A percentile compares a stretch with the other conserved stretches of the same genome.
These are phyloP conservation scores for Seiridium cupressi DNA, from an alignment of 2,329 filamentous ascomycete genomes.

Conservation along the genomic window DNA sequence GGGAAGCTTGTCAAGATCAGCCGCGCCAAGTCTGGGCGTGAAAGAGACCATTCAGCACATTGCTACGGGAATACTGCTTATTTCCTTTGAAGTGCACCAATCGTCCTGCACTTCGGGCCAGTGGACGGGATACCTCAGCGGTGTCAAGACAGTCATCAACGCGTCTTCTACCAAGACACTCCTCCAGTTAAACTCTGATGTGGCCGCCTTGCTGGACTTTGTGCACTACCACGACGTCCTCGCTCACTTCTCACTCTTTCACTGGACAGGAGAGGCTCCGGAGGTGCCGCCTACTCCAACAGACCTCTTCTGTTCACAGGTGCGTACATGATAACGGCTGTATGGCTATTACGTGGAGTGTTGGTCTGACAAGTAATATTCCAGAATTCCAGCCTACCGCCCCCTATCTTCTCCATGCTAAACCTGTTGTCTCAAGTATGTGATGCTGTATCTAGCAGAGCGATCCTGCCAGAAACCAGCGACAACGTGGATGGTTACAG, in stretches of 20 bases:
- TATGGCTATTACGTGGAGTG: neutral
- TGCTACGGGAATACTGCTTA: slow-evolving; percentile 23
- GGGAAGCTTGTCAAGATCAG: slow-evolving; percentile 10
- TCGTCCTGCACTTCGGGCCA: slow-evolving; percentile 15
- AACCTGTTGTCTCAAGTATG: slow-evolving; percentile 19
- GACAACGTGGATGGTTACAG: slow-evolving; percentile 14
- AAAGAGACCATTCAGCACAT: slow-evolving; percentile 21
- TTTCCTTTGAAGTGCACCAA: slow-evolving; percentile 21
- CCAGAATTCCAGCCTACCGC: slow-evolving; percentile 9
- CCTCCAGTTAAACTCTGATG: slow-evolving; percentile 7
- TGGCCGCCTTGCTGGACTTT: slow-evolving; percentile 23
- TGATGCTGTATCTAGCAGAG: slow-evolving; percentile 11
- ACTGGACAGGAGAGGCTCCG: slow-evolving; percentile 18
- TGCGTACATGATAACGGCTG: slow-evolving; percentile 6
- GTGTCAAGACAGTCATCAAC: slow-evolving; percentile 18
- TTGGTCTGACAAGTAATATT: slow-evolving; percentile 7
- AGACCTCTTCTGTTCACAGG: slow-evolving; percentile 6
- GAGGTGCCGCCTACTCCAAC: neutral
- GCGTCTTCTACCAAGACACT: slow-evolving; percentile 6
- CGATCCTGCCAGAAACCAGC: slow-evolving; percentile 2
- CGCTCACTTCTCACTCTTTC: slow-evolving; percentile 21
- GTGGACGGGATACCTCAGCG: slow-evolving; percentile 14
- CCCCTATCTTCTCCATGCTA: slow-evolving; percentile 13
- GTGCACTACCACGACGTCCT: slow-evolving; percentile 27
- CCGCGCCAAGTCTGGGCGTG: neutral